Conservation (phyloP, 1,139 yeast species). For the Suhomyces panamericanus region DNA sequence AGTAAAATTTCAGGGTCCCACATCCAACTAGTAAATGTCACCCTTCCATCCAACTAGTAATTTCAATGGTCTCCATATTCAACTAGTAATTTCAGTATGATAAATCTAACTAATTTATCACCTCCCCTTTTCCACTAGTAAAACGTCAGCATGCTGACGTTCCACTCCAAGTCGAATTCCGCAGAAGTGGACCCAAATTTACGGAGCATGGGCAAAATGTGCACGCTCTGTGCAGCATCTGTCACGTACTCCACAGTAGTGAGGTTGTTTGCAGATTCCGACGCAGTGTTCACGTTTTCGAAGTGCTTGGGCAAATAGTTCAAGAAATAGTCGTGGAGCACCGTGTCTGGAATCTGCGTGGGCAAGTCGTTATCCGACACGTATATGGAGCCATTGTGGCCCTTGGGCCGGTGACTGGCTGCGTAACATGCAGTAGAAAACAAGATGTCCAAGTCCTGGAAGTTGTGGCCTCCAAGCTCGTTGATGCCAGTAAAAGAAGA, state of each 20-base stretch:
- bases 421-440: constrained; percentile 34
- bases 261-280: constrained; percentile 11
- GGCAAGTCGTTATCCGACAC: constrained; percentile 39
- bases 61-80: too few relatives aligned
- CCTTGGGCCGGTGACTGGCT: constrained; percentile 25
- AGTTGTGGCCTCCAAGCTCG: constrained; percentile 44
- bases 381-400: constrained; percentile 17
- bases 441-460: constrained; percentile 44
- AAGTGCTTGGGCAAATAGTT: constrained; percentile 33
- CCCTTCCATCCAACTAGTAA: too few relatives aligned
- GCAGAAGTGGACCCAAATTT: constrained; percentile 30
- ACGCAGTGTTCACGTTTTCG: constrained; percentile 12
- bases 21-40: too few relatives aligned
- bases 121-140: too few relatives aligned
- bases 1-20: too few relatives aligned
- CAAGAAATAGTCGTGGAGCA: constrained; percentile 41
- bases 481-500: constrained; percentile 42
- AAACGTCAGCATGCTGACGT: constrained; percentile 28
- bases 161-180: constrained; percentile 43
- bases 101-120: too few relatives aligned
- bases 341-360: constrained; percentile 34
- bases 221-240: constrained; percentile 23
- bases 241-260: constrained; percentile 26
- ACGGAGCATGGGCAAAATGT: constrained; percentile 38
- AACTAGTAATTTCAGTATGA: not conserved